phyloP scores from a whole-genome alignment of 257 asterid genomes.

The Scutellaria minor region DNA sequence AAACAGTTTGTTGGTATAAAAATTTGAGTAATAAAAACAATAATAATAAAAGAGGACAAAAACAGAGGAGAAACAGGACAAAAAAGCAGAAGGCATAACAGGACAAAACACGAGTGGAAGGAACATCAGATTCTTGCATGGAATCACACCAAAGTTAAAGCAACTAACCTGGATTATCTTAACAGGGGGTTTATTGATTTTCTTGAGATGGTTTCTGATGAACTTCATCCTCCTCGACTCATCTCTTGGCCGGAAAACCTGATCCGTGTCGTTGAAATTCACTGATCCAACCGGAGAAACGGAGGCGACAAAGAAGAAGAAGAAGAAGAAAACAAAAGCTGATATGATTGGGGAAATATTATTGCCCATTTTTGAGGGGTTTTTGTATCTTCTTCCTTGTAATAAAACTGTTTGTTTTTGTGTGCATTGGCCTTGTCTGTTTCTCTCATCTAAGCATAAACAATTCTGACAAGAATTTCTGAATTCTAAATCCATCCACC shows the following conservation, averaged over 20 bases:
- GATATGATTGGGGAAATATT: constrained; percentile 44
- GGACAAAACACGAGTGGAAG: constrained; percentile 23
- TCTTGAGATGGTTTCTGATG: constrained; percentile 61
- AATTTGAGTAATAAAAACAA: background rate
- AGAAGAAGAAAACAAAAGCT: constrained; percentile 57
- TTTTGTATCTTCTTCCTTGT: constrained; percentile 38
- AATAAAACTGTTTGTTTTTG: constrained; percentile 35
- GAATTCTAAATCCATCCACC: constrained; percentile 46
- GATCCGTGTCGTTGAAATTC: constrained; percentile 48
- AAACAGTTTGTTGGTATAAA: constrained; percentile 8
- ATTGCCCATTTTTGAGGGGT: constrained; percentile 27
- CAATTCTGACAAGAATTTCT: constrained; percentile 32
- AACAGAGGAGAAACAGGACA: constrained; percentile 16
- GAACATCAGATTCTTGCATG: constrained; percentile 27
- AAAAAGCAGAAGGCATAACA: constrained; percentile 11
- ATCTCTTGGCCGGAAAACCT: constrained; percentile 57
- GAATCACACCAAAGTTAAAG: background rate
- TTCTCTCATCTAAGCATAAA: constrained; percentile 43
- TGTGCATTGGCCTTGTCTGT: constrained; percentile 51
- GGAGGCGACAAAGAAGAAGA: constrained; percentile 49
- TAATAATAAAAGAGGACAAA: background rate
- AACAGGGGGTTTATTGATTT: constrained; percentile 72
- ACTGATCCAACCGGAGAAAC: constrained; percentile 43
- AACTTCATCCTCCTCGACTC: constrained; percentile 51
- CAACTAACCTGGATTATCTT: constrained; percentile 73